phyloP scores from a whole-genome alignment of 2,329 filamentous ascomycete species.

The Colletotrichum australisinense region DNA sequence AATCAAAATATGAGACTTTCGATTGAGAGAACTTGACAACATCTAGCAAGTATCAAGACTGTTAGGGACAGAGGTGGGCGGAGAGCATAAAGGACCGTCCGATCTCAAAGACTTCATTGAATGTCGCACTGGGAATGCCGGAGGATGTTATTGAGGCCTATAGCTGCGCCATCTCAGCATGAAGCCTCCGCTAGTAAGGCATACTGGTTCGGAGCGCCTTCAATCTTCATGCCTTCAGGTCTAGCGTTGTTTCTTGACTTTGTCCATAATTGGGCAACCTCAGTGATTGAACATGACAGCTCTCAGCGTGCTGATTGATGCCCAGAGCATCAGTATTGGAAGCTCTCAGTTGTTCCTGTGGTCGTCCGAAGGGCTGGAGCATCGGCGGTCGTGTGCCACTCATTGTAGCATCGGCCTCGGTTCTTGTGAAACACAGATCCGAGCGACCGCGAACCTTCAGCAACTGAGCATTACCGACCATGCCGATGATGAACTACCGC shows the following conservation, averaged over 20 bases:
- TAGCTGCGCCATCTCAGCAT: too few relatives aligned
- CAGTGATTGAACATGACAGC: neutral
- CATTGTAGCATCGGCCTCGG: neutral
- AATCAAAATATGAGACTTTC: too few relatives aligned
- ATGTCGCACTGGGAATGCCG: too few relatives aligned
- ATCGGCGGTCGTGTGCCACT: neutral
- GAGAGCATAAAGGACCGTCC: too few relatives aligned
- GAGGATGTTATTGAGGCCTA: too few relatives aligned
- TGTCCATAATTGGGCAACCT: neutral
- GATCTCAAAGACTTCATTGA: too few relatives aligned
- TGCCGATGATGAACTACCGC: neutral
- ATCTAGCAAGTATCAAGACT: too few relatives aligned
- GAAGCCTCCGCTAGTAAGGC: too few relatives aligned
- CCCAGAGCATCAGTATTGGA: neutral
- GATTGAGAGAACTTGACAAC: too few relatives aligned
- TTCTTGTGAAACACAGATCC: constrained; percentile 6
- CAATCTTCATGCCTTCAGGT: neutral
- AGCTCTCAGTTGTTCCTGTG: neutral
- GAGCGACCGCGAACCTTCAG: neutral
- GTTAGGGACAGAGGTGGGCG: too few relatives aligned
- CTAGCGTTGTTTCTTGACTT: neutral
- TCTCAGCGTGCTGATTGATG: neutral
- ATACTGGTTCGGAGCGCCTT: too few relatives aligned
- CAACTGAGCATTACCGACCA: neutral
- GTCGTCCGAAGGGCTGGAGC: neutral